phyloP scores from a whole-genome alignment of 768 basidiomycete genomes.

The Harrya chromipes region DNA sequence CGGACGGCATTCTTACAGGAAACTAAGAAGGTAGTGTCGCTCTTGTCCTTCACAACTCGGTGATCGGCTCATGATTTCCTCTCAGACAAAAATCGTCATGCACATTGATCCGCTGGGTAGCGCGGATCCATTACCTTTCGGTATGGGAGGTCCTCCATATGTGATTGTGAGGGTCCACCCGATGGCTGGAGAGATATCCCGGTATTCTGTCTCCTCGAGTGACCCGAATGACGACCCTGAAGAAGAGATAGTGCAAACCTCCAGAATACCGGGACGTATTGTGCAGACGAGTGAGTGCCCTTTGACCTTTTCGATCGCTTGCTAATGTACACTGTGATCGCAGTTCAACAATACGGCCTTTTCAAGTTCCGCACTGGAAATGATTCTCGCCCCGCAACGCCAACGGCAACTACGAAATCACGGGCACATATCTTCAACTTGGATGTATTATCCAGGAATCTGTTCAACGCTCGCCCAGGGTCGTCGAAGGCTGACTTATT shows the following conservation, averaged over 20 bases:
- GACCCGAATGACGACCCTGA: slow-evolving; percentile 71
- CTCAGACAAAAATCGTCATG: slow-evolving; percentile 81
- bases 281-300: slow-evolving; percentile 74
- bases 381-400: slow-evolving; percentile 80
- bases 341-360: slow-evolving; percentile 85
- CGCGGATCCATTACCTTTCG: slow-evolving; percentile 78
- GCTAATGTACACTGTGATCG: not conserved
- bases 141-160: slow-evolving; percentile 64
- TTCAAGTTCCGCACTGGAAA: slow-evolving; percentile 84
- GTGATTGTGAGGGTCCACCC: slow-evolving; percentile 82
- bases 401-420: slow-evolving; percentile 69
- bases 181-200: slow-evolving; percentile 77
- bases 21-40: slow-evolving; percentile 62
- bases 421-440: slow-evolving; percentile 84
- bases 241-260: slow-evolving; percentile 81
- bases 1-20: slow-evolving; percentile 77
- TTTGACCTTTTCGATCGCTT: not conserved
- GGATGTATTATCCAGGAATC: slow-evolving; percentile 85
- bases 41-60: slow-evolving; percentile 1
- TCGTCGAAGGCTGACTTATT: slow-evolving; percentile 74
- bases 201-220: slow-evolving; percentile 72
- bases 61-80: slow-evolving; percentile 5
- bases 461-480: slow-evolving; percentile 72
- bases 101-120: slow-evolving; percentile 77
- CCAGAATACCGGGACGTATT: slow-evolving; percentile 68